These are phyloP conservation scores for Candida khao-thaluensis DNA, from an alignment of 805 yeast species.

Conservation along the genomic window DNA sequence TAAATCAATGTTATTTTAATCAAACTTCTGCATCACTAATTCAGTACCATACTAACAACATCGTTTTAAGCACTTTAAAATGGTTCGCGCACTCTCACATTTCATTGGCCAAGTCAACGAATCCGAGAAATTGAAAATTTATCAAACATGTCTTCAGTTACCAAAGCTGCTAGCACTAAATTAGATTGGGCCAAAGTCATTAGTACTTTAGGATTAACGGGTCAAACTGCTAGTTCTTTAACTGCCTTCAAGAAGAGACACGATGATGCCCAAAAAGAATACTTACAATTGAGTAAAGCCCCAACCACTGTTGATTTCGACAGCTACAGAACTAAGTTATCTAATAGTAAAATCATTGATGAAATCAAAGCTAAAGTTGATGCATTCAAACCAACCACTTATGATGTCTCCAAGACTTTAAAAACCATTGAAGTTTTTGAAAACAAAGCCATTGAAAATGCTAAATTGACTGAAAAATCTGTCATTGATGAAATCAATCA, in stretches of 20 bases:
- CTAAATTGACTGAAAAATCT: constrained; percentile 86
- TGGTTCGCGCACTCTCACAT: constrained; percentile 5
- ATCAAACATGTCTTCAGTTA: constrained; percentile 33
- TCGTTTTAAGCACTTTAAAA: too few relatives aligned
- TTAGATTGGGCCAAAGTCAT: constrained; percentile 94
- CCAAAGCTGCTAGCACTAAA: constrained; percentile 72
- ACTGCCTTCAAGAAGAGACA: constrained; percentile 96
- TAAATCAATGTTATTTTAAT: too few relatives aligned
- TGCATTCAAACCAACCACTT: constrained; percentile 77
- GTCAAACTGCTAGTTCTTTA: constrained; percentile 84
- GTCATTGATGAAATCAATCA: constrained; percentile 84
- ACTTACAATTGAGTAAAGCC: constrained; percentile 69
- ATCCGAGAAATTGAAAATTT: constrained; percentile 5
- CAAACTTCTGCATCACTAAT: too few relatives aligned
- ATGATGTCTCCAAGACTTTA: constrained; percentile 85
- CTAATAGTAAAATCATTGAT: constrained; percentile 75
- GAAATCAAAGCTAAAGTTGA: constrained; percentile 77
- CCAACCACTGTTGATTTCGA: constrained; percentile 77
- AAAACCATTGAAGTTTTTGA: constrained; percentile 92
- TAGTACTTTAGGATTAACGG: constrained; percentile 86
- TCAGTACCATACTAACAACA: too few relatives aligned
- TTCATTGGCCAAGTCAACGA: constrained; percentile 17
- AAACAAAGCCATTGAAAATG: constrained; percentile 93
- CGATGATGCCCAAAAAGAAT: constrained; percentile 91
- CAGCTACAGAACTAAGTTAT: constrained; percentile 74